Evolutionary conservation across 352 stramenopile genomes (phyloP).

Genomic region (Pythium dissimile): DNA sequence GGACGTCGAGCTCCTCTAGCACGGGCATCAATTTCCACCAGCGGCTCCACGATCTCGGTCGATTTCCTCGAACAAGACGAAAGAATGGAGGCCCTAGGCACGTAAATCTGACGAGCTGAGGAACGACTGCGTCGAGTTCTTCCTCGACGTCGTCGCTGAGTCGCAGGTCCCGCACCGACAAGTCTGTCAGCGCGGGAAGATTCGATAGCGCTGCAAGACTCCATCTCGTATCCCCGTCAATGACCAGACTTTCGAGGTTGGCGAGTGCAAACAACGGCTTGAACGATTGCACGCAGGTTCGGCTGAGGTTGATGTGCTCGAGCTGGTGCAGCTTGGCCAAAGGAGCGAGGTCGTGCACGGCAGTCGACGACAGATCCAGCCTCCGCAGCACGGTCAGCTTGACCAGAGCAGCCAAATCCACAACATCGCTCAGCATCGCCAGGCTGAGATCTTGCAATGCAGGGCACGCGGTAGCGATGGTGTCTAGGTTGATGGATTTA

Average conservation of each 20-base stretch:
- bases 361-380: constrained; percentile 11
- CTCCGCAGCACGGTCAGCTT: neutral
- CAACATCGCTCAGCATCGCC: neutral
- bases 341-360: constrained; percentile 4
- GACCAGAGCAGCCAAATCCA: neutral
- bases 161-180: neutral
- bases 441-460: constrained; percentile 1
- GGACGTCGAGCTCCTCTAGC: neutral
- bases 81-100: neutral
- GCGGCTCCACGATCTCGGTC: neutral
- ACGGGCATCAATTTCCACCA: neutral
- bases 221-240: neutral
- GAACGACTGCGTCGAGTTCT: neutral
- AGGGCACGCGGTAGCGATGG: neutral
- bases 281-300: neutral
- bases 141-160: neutral
- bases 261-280: neutral
- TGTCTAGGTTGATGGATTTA: neutral
- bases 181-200: neutral
- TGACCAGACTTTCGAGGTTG: neutral
- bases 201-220: neutral
- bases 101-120: neutral
- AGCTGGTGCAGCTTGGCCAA: neutral
- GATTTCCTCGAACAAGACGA: neutral
- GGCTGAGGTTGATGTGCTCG: neutral